phyloP scores from a whole-genome alignment of 2,329 filamentous ascomycete species.

The Monilinia fructigena region DNA sequence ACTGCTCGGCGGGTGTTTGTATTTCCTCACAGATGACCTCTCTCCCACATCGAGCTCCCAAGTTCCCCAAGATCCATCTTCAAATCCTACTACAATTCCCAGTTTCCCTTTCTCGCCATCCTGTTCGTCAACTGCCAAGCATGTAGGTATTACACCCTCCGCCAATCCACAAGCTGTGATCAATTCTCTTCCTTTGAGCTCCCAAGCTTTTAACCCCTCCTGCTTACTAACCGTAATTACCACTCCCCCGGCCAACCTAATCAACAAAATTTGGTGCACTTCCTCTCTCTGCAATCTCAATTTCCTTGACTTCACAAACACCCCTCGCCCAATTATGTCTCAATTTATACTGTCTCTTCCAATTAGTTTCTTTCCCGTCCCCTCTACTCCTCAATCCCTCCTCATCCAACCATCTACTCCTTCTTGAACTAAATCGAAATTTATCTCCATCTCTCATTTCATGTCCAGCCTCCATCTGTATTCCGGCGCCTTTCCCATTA shows the following conservation, averaged over 20 bases:
- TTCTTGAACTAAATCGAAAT: constrained; percentile 45
- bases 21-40: constrained; percentile 32
- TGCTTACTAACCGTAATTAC: constrained; percentile 72
- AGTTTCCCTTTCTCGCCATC: constrained; percentile 47
- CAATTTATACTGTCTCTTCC: constrained; percentile 86
- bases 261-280: constrained; percentile 63
- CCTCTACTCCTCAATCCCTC: constrained; percentile 34
- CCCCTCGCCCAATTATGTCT: constrained; percentile 89
- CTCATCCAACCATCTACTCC: constrained; percentile 50
- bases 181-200: constrained; percentile 61
- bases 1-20: constrained; percentile 35
- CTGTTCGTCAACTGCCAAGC: constrained; percentile 63
- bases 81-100: constrained; percentile 67
- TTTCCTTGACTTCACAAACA: constrained; percentile 74
- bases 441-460: constrained; percentile 18
- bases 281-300: constrained; percentile 47
- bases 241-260: constrained; percentile 73
- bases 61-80: constrained; percentile 68
- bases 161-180: constrained; percentile 52
- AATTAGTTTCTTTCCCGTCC: constrained; percentile 55
- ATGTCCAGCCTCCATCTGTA: not conserved
- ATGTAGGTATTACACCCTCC: constrained; percentile 50
- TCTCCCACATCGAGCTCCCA: constrained; percentile 58
- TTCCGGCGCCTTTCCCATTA: not conserved
- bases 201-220: constrained; percentile 76